These are phyloP conservation scores for Diplodia corticola DNA, from an alignment of 2,329 filamentous ascomycete genomes.

Conservation along the genomic window DNA sequence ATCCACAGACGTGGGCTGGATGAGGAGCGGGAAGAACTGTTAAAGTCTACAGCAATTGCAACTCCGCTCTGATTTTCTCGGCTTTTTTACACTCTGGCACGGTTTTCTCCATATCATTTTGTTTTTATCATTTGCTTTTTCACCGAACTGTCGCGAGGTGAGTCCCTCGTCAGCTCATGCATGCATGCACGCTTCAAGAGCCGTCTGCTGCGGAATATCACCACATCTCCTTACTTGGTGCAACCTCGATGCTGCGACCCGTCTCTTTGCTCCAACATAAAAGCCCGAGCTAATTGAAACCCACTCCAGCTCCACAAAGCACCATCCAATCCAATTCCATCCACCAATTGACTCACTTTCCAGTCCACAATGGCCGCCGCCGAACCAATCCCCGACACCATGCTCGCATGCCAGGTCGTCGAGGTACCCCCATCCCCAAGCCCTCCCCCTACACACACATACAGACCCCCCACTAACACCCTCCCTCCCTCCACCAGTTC, in stretches of 20 bases:
- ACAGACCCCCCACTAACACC: conserved; percentile 9
- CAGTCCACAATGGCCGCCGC: conserved; percentile 26
- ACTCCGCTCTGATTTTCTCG: not conserved
- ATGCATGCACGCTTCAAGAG: conserved; percentile 1
- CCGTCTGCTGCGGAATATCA: not conserved
- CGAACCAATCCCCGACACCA: conserved; percentile 43
- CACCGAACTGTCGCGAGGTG: not conserved
- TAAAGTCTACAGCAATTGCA: too few species aligned
- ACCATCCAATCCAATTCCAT: not conserved
- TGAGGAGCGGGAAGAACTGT: not conserved
- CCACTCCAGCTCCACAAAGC: not conserved
- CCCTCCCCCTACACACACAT: not conserved
- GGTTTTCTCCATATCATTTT: not conserved
- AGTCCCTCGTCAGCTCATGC: not conserved
- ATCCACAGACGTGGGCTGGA: not conserved
- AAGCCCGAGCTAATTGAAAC: not conserved
- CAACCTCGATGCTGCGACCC: not conserved
- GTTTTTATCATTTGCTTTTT: not conserved
- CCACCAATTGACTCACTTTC: not conserved
- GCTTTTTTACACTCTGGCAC: not conserved
- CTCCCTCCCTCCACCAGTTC: conserved; percentile 37
- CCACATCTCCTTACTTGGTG: not conserved
- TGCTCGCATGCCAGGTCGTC: conserved; percentile 52
- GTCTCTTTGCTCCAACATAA: not conserved
- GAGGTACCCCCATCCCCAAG: conserved; percentile 35